A percentile compares a stretch with the other conserved stretches of the same genome.
These are phyloP conservation scores for Cordyceps farinosa DNA, from an alignment of 2,329 filamentous ascomycete genomes.

Conservation along the genomic window DNA sequence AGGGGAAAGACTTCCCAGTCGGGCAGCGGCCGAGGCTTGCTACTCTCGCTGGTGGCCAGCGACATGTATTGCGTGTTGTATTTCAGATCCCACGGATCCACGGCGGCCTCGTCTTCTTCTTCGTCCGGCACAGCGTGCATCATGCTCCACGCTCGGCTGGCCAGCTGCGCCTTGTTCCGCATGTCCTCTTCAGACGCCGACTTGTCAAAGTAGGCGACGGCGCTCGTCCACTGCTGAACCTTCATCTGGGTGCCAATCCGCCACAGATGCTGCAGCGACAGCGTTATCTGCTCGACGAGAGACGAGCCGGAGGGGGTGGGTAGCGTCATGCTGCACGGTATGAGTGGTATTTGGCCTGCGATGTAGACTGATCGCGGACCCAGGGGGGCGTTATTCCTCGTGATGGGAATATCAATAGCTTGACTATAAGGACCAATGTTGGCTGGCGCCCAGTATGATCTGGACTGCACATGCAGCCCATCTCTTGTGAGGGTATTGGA, in stretches of 20 bases:
- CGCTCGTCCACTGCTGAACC: constrained; percentile 71
- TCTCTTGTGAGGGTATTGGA: constrained; percentile 40
- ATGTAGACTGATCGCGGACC: constrained; percentile 54
- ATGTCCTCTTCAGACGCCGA: constrained; percentile 28
- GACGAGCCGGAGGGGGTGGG: constrained; percentile 36
- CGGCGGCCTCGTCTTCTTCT: constrained; percentile 46
- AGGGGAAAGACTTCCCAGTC: constrained; percentile 46
- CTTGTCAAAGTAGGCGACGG: constrained; percentile 67
- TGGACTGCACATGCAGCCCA: constrained; percentile 82
- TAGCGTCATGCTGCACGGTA: constrained; percentile 73
- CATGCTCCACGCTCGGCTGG: constrained; percentile 45
- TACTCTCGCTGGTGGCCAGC: constrained; percentile 30
- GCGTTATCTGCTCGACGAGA: constrained; percentile 57
- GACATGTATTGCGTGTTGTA: constrained; percentile 52
- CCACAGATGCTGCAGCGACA: constrained; percentile 87
- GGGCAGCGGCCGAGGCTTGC: constrained; percentile 39
- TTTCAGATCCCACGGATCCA: constrained; percentile 67
- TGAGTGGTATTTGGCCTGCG: constrained; percentile 86
- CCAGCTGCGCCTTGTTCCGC: constrained; percentile 38
- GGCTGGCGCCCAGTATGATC: constrained; percentile 95
- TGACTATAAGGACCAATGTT: constrained; percentile 98
- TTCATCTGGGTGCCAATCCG: constrained; percentile 71
- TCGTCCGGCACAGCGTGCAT: constrained; percentile 44
- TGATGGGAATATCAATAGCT: constrained; percentile 57
- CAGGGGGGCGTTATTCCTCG: constrained; percentile 18